Evolutionary conservation across 2,329 filamentous ascomycete genomes (phyloP).

Genomic region (Penicillium palitans): DNA sequence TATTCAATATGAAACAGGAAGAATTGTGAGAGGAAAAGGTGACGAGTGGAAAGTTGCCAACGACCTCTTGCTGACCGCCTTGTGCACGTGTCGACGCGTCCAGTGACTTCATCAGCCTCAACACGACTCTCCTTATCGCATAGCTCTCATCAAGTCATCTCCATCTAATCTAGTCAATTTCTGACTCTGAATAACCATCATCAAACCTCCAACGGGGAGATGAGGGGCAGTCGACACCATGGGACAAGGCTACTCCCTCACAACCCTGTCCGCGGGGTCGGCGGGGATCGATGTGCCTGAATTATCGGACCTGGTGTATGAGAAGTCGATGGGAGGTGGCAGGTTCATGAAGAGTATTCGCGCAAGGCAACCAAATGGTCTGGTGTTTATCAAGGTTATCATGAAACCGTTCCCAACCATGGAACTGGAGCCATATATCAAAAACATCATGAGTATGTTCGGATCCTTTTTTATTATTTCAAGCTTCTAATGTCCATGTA

Average conservation of each 20-base stretch:
- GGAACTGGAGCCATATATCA: slow-evolving; percentile 75
- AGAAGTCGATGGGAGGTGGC: slow-evolving; percentile 85
- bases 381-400: slow-evolving; percentile 91
- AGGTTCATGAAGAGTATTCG: slow-evolving; percentile 97
- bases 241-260: slow-evolving; percentile 96
- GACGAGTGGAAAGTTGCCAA: slow-evolving; percentile 2
- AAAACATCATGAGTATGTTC: slow-evolving; percentile 69
- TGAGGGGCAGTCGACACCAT: slow-evolving; percentile 55
- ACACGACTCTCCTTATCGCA: slow-evolving; percentile 8
- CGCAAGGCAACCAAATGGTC: slow-evolving; percentile 82
- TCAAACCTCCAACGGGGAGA: slow-evolving; percentile 23
- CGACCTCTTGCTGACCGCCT: slow-evolving; percentile 21
- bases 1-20: neutral
- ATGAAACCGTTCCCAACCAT: slow-evolving; percentile 87
- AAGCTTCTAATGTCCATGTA: slow-evolving; percentile 6
- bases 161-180: neutral
- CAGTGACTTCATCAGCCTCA: slow-evolving; percentile 25
- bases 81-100: slow-evolving; percentile 22
- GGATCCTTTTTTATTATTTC: neutral
- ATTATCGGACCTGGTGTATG: slow-evolving; percentile 84
- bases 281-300: slow-evolving; percentile 93
- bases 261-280: slow-evolving; percentile 84
- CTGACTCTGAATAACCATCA: neutral
- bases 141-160: neutral
- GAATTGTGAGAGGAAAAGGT: neutral